Evolutionary conservation across 371 early-diverging fungal species (phyloP), one percentile per base, ranked within the genome.

Genomic region (Apophysomyces ossiformis): DNA sequence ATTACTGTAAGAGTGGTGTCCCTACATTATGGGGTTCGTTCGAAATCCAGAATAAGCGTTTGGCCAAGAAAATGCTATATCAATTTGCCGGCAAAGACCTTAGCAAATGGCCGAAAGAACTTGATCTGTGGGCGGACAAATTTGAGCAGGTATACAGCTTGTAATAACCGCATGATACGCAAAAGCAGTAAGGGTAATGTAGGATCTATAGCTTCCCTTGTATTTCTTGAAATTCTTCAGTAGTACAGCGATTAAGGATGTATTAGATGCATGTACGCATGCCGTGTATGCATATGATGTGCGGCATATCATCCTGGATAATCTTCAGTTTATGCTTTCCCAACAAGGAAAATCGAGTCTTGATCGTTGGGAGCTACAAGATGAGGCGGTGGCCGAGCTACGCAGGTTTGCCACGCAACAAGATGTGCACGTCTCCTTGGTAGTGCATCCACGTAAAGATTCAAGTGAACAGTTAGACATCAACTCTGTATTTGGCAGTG

Each of bases 11-110:
- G 65, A 84, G 85, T n/a, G 90, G 90, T 7, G 87, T 93, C 15
- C 87, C 89, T 47, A 92, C 92, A 1, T 69, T 93, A 35, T 93
- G 93, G 93, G 93, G 93, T 3, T 89, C 90, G 26, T 93, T 93
- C 79, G 93, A 93, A 70, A 91, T 93, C 61, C 73, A 85, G 37
- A 92, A 92, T 59, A 82, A 83, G 58, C 81, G 92, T 18, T 68
- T 93, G 18, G 90, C 87, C 1, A 87, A 88, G 57, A 85, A 86
- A 50, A 93, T 93, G 93, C 64, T 93, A 62, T 84, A 77, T 66
- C 93, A 93, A 70, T 85, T 81, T 68, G 89, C 89, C 12, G 85
- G 74, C 26, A 79, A 85, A 57, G 87, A 86, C 63, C 69, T 92
- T 9, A 69, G 84, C 13, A 56, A 69, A 32, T 13, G 38, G 13